A percentile compares a stretch with the other conserved stretches of the same genome.
Evolutionary conservation across 768 basidiomycete species (phyloP).

Genomic region (Lactifluus pinguis): DNA sequence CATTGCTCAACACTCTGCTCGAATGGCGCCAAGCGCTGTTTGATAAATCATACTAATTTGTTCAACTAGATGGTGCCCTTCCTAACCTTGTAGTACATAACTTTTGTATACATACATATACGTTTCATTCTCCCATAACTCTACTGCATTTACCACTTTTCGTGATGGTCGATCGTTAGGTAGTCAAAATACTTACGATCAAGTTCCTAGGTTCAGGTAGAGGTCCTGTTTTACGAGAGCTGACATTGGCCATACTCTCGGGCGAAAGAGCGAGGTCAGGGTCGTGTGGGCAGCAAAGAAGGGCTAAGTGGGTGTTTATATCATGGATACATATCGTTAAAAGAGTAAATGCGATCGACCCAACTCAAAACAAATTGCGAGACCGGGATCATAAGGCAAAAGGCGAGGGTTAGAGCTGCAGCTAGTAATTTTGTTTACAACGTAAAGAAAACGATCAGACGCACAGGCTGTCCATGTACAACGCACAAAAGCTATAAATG

Average conservation of each 20-base stretch:
- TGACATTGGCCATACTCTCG: slow-evolving; percentile 59
- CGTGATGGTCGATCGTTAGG: slow-evolving; percentile 9
- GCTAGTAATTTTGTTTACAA: background rate
- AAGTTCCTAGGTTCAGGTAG: slow-evolving; percentile 75
- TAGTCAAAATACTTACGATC: slow-evolving; percentile 43
- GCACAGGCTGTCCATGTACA: background rate
- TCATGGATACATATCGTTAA: too few relatives aligned
- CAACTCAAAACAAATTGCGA: too few relatives aligned
- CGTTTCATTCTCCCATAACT: background rate
- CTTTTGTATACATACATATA: background rate
- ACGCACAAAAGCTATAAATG: background rate
- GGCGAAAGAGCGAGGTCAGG: slow-evolving; percentile 45
- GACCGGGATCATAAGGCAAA: background rate
- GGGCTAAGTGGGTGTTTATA: too few relatives aligned
- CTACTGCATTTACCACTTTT: slow-evolving; percentile 36
- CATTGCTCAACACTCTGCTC: too few relatives aligned
- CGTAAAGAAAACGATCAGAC: background rate
- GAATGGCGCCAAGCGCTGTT: too few relatives aligned
- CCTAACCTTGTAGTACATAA: background rate
- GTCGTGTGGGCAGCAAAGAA: slow-evolving; percentile 22
- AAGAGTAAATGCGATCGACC: too few relatives aligned
- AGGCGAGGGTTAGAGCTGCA: too few relatives aligned
- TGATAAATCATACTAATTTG: too few relatives aligned
- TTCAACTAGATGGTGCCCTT: too few relatives aligned
- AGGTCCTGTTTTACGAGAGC: slow-evolving; percentile 51